A percentile compares a stretch with the other conserved stretches of the same genome.
Conservation (phyloP, 495 filamentous ascomycete species). For the Corynascus novoguineensis region DNA sequence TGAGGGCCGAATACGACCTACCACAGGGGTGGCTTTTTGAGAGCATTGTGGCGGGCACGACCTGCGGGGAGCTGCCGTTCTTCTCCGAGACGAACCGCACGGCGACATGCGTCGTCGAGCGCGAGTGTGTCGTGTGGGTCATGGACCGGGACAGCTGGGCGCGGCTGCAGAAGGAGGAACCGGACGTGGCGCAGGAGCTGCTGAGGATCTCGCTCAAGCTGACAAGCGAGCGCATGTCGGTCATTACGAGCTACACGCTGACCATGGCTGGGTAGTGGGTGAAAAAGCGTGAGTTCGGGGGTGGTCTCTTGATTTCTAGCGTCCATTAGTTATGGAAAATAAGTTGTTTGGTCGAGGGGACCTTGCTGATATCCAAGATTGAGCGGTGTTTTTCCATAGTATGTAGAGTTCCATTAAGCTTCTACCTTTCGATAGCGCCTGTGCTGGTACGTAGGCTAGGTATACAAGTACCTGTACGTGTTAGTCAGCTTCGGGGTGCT, state of each 20-base stretch:
- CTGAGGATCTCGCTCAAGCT: conserved; percentile 79
- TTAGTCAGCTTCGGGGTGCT: too few relatives aligned
- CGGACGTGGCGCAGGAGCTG: conserved; percentile 76
- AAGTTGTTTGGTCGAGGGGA: too few relatives aligned
- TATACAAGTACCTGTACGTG: too few relatives aligned
- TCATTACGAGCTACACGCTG: conserved; percentile 61
- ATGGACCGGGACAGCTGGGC: conserved; percentile 66
- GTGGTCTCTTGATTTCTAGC: conserved; percentile 1
- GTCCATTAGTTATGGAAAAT: too few relatives aligned
- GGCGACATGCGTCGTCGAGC: conserved; percentile 77
- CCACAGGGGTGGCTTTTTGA: conserved; percentile 87
- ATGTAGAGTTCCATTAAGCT: too few relatives aligned
- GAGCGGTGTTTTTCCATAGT: too few relatives aligned
- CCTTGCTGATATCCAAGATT: too few relatives aligned
- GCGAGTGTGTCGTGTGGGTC: conserved; percentile 76
- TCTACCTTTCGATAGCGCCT: too few relatives aligned
- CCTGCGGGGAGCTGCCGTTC: conserved; percentile 93
- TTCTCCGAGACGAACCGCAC: conserved; percentile 85
- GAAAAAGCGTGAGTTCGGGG: background rate
- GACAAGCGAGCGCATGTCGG: conserved; percentile 83
- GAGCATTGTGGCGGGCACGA: conserved; percentile 88
- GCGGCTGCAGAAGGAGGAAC: conserved; percentile 59
- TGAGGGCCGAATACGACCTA: conserved; percentile 81
- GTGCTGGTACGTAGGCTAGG: too few relatives aligned
- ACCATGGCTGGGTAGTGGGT: conserved; percentile 30